Evolutionary conservation across 352 stramenopile species (phyloP), one percentile per base, ranked within the genome.

Genomic region (Phytophthora sp.): DNA sequence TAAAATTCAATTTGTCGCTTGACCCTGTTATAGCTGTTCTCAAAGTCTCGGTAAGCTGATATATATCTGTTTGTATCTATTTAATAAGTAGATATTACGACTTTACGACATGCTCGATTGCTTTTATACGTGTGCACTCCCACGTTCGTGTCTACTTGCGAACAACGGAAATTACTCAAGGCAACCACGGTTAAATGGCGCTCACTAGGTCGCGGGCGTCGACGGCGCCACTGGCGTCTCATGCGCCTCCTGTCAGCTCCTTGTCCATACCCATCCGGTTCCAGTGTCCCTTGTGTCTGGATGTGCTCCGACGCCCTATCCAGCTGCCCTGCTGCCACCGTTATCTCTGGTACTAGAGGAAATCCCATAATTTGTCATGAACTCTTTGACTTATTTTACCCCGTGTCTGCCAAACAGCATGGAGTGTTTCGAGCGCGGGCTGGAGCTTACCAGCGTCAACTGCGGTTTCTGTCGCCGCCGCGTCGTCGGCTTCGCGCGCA

Each of bases 381-480:
- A 18, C 24, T 38, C 23, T 38, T 39, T 52, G 57, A 69, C 38
- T 8, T 35, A 16, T 58, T 62, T 13, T 46, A 50, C 15, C 21
- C 52, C 3, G n/a, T n/a, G n/a, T n/a, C n/a, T n/a, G n/a, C n/a
- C n/a, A n/a, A n/a, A 16, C 51, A 90, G 81, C 57, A 69, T 73
- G 45, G 80, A 79, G 53, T 94, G 86, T 52, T 92, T 94, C 57
- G 80, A 92, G 59, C 83, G 84, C 35, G 76, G 76, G 20, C 60
- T 94, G 38, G 81, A 89, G 62, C 69, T 94, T 46, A 94, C 86
- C 13, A 90, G 80, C 31, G 80, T 83, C 46, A 90, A 89, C 69
- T 94, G 86, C 63, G 83, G 83, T 35, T 94, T 94, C 67, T 94
- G 86, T 57, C 73, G 86, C 29, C 86, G 86, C 45, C 83, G 86